A percentile compares a stretch with the other conserved stretches of the same genome.
Evolutionary conservation across 208 protist species (phyloP).

Genomic region (Lotmaria passim): DNA sequence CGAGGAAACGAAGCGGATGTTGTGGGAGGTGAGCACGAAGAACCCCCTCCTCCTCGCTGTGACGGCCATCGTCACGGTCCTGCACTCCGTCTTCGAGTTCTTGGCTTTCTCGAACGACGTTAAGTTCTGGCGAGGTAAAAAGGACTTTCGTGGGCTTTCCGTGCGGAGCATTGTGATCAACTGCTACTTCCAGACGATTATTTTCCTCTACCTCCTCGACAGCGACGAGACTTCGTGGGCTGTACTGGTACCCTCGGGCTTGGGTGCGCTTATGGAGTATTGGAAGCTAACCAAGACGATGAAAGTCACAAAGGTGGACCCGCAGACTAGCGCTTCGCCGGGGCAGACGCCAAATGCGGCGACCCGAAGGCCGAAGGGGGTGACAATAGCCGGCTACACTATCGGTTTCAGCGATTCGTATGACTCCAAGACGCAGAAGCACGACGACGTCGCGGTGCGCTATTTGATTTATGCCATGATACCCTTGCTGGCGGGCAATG

Average conservation of each 20-base stretch:
- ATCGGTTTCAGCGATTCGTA: conserved; percentile 71
- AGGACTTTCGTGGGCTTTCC: conserved; percentile 97
- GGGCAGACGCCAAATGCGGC: neutral
- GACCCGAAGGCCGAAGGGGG: conserved; percentile 9
- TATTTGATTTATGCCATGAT: conserved; percentile 94
- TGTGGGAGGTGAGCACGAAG: conserved; percentile 91
- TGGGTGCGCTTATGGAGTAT: conserved; percentile 94
- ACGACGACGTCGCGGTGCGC: conserved; percentile 94
- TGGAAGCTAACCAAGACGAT: conserved; percentile 96
- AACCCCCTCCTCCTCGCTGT: conserved; percentile 94
- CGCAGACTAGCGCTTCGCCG: neutral
- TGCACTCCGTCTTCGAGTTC: conserved; percentile 98
- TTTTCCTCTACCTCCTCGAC: conserved; percentile 98
- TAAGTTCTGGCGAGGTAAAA: conserved; percentile 85
- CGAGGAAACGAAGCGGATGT: conserved; percentile 93
- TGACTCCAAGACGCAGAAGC: conserved; percentile 78
- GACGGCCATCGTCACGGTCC: conserved; percentile 94
- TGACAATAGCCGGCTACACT: conserved; percentile 38
- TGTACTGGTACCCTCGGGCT: conserved; percentile 87
- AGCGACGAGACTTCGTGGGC: conserved; percentile 94
- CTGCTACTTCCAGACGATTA: conserved; percentile 93
- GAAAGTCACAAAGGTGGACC: conserved; percentile 31
- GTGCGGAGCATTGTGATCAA: conserved; percentile 95
- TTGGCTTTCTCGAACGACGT: conserved; percentile 98
- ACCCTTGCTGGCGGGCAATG: conserved; percentile 93